Evolutionary conservation across 768 basidiomycete genomes (phyloP), one percentile per base, ranked within the genome.

Genomic region (Leccinum fibrillosum): DNA sequence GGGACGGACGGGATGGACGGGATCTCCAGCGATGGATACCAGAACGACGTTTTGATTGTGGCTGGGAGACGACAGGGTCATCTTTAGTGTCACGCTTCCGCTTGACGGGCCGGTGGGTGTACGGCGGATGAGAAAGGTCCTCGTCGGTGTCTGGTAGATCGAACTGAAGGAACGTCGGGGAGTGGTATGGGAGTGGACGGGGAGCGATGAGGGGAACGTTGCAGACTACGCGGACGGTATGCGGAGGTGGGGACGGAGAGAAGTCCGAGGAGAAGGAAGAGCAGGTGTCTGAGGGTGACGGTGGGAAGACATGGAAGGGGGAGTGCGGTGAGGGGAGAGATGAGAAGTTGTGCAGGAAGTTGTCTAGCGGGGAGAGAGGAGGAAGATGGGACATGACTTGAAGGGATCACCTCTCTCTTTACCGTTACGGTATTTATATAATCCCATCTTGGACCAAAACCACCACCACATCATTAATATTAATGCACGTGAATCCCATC

Each of bases 151-250:
- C 86, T 0, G 87, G 87, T 23, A 82, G 74, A 56, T 85, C 83
- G 68, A 85, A 87, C 54, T 86, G 83, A 55, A 88, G 82, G 69
- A 87, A 86, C 0, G 81, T 82, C 26, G 86, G 86, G 10, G 85
- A 85, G 55, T 86, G 84, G 71, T 84, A 87, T 2, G 86, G 87
- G 37, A 88, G 80, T 0, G 86, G 86, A 25, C 81, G 82, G 12
- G 87, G 86, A 0, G 85, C 86, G 60, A 87, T 73, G 55, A 88
- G 76, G n/a, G 86, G 86, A 2, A 84, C 83, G 60, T 85, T 80
- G 75, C 84, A 86, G 21, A 86, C 77, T 72, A 85, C 79, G 59
- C 82, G 78, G 47, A 80, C 61, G 10, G 72, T 32, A 21, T 68
- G 63, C 1, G 73, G 71, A 0, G 64, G 39, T 5, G 70, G 67